phyloP scores from a whole-genome alignment of 441 rosid genomes.

The Gossypium schwendimanii region DNA sequence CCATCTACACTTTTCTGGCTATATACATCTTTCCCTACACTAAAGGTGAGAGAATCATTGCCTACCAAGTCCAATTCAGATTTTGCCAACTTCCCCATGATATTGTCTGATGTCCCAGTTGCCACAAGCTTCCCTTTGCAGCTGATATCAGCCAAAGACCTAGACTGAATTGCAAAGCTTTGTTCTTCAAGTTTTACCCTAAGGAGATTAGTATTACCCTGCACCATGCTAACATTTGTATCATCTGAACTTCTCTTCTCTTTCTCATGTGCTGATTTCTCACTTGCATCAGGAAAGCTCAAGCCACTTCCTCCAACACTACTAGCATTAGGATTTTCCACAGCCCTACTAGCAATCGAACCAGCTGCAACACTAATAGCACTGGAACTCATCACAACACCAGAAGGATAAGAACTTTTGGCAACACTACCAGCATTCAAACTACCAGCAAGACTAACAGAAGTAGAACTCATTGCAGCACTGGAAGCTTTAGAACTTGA shows the following conservation, averaged over 20 bases:
- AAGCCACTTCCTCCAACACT: constrained; percentile 18
- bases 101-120: constrained; percentile 14
- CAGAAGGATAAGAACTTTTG: neutral
- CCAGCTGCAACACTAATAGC: neutral
- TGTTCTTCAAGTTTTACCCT: constrained; percentile 37
- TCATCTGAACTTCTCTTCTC: constrained; percentile 10
- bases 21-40: constrained; percentile 15
- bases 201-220: neutral
- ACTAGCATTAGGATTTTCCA: constrained; percentile 21
- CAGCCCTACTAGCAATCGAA: neutral
- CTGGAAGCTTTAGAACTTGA: constrained; percentile 14
- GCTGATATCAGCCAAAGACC: constrained; percentile 24
- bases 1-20: constrained; percentile 22
- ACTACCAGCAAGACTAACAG: constrained; percentile 6
- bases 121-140: constrained; percentile 20
- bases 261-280: constrained; percentile 15
- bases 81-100: constrained; percentile 8
- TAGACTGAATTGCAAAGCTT: constrained; percentile 19
- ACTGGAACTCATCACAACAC: neutral
- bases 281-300: constrained; percentile 26
- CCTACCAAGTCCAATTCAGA: constrained; percentile 31
- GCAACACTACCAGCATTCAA: neutral
- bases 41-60: constrained; percentile 19
- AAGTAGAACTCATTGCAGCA: constrained; percentile 12
- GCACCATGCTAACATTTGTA: constrained; percentile 10